Evolutionary conservation across 2,329 filamentous ascomycete species (phyloP), one percentile per base, ranked within the genome.

Genomic region (Colletotrichum camelliae): DNA sequence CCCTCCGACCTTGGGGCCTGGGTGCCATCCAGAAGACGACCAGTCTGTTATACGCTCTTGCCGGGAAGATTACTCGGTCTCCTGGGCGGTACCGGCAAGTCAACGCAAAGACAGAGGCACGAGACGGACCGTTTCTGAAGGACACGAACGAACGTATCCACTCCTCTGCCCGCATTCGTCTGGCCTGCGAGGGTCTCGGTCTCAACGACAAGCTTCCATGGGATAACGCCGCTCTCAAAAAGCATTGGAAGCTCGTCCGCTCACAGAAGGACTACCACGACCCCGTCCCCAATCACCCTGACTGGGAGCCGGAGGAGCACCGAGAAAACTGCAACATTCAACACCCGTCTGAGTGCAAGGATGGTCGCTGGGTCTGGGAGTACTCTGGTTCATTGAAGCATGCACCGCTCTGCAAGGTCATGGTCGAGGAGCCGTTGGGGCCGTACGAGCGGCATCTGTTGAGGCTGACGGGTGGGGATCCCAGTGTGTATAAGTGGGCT

Each of bases 101-200:
- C 18, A 84, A 89, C 69, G 83, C 86, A 3, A 81, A 83, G 61
- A 86, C 84, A 2, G 85, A 86, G 10, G 80, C 79, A 15, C 79
- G 81, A 37, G 81, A 82, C 55, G 77, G 80, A 2, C 81, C 82
- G 10, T 89, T 86, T 73, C 85, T 91, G 31, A 80, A 86, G 67
- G 85, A 89, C 75, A 91, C 90, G 12, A 89, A 91, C 78, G 90
- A 91, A 81, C 86, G 87, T 10, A 86, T 91, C 39, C 90, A 91
- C 79, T 87, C 87, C 76, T 89, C 88, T 3, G 90, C 90, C 2
- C 86, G 90, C 2, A 84, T 90, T n/a, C 86, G 89, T 5, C 85
- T 91, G 16, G 87, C 87, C 3, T 88, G 87, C 75, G 80, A 86
- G 67, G 90, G 89, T 2, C 84, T 89, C 4, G 88, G 86, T 1